A percentile compares a stretch with the other conserved stretches of the same genome.
phyloP scores from a whole-genome alignment of 805 yeast genomes.

The Sugiyamaella qingdaonensis region DNA sequence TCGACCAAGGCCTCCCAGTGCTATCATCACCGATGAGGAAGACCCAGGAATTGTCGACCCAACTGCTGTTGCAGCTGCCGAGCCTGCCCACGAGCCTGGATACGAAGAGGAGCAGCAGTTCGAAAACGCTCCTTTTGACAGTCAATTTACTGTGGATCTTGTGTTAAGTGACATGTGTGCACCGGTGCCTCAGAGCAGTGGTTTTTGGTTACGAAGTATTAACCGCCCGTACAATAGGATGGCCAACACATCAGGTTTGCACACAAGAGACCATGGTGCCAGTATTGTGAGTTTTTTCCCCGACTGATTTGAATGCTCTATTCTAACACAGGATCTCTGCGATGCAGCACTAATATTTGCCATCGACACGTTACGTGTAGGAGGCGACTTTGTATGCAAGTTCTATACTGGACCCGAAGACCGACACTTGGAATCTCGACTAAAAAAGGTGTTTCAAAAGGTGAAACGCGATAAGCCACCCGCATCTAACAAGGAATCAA shows the following conservation, averaged over 20 bases:
- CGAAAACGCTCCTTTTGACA: not conserved
- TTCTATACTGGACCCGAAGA: conserved; percentile 84
- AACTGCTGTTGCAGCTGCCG: not conserved
- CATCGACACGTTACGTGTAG: conserved; percentile 59
- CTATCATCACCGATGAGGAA: conserved; percentile 10
- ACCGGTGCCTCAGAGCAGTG: conserved; percentile 45
- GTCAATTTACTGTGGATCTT: conserved; percentile 50
- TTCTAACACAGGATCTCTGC: conserved; percentile 58
- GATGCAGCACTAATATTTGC: conserved; percentile 84
- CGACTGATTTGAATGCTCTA: not conserved
- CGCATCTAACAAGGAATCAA: conserved; percentile 74
- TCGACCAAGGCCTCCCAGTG: conserved; percentile 14
- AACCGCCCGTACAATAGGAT: conserved; percentile 83
- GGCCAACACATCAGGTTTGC: conserved; percentile 84
- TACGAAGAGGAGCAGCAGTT: conserved; percentile 25
- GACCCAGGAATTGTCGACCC: conserved; percentile 9
- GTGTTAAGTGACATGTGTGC: conserved; percentile 82
- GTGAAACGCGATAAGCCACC: conserved; percentile 74
- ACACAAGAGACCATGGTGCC: conserved; percentile 72
- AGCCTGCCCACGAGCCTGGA: conserved; percentile 13
- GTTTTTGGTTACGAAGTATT: conserved; percentile 61
- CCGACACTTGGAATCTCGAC: conserved; percentile 50
- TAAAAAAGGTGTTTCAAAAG: conserved; percentile 53
- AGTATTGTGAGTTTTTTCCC: conserved; percentile 56
- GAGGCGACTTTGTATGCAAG: conserved; percentile 78